Evolutionary conservation across 345 rosid genomes (phyloP), one percentile per base, ranked within the genome.

Genomic region (Linum lewisii): DNA sequence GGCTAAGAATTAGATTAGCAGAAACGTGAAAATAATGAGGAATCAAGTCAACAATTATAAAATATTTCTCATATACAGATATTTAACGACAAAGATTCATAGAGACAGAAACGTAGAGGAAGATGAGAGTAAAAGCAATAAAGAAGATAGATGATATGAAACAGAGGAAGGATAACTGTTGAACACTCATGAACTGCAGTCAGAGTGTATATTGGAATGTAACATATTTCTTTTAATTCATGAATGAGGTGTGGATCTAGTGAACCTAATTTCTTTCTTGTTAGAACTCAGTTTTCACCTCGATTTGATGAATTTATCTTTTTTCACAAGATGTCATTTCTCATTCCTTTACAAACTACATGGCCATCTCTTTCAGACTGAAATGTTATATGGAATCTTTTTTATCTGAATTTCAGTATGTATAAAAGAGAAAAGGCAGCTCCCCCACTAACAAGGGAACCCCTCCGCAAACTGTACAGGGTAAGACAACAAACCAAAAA

Each of bases 181-280:
- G 34, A 29, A 29, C 34, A 3, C 1, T 29, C 34, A 29, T 0
- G 5, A 29, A 29, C 7, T 29, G 34, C 7, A 29, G n/a, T n/a
- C n/a, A n/a, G n/a, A 29, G 34, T 20, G 15, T 52, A 20, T 7
- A 20, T 24, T 52, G 34, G 0, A 29, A 29, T 29, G 34, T 29
- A 24, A 52, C 7, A 19, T 21, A 8, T 52, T 24, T 52, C 52
- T 70, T 69, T 63, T 63, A 72, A 47, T 77, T 70, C 85, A 89
- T 95, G 95, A 93, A 71, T 82, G 85, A 66, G 97, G 81, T 66
- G 74, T 82, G 57, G 95, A 89, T 66, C 82, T 89, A 57, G 81
- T 95, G 19, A 94, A 86, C 75, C 67, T 93, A 62, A 93, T 93
- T 76, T 79, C 97, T 4, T 93, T 93, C 81, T 77, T 93, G 73